Evolutionary conservation across 192 early-diverging fungal species (phyloP), one percentile per base, ranked within the genome.

Genomic region (Piromyces finnis): DNA sequence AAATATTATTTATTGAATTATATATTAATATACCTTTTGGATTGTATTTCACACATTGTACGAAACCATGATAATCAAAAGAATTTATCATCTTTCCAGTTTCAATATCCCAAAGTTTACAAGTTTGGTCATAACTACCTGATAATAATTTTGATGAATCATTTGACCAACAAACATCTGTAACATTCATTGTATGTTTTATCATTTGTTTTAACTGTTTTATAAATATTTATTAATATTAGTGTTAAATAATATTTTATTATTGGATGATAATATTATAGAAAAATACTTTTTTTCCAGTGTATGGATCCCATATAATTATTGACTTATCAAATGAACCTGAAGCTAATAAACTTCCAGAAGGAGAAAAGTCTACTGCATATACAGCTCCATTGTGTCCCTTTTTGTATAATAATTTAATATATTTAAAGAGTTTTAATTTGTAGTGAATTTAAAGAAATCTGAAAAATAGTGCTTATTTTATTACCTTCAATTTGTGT

Each of bases 241-340:
- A 32, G n/a, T 32, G 30, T 32, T 6, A 32, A 6, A 32, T 32
- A 6, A 3, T 32, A 32, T 32, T 32, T 32, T 6, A n/a, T n/a
- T n/a, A n/a, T n/a, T n/a, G n/a, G n/a, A 32, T 6, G 9, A 32
- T 3, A 6, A 32, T 32, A 32, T 32, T 84, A 16, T 30, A 29
- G 7, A 26, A n/a, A 35, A 59, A 77, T 80, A 92, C 90, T 86
- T 94, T 93, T 82, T 94, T 94, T 78, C 90, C 85, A 12, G 87
- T 83, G 26, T 85, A 82, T 3, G 89, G 86, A 83, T 97, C 95
- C 95, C 95, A 98, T 36, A 98, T 88, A 78, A 95, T 88, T 36
- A 98, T 91, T 13, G 95, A 93, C 84, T 94, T 94, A 87, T 98
- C 97, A 87, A 98, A 97, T 15, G 95, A 96, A 11, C 95, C 97